phyloP scores from a whole-genome alignment of 176 grass and related monocot species.

The Elaeis guineensis region DNA sequence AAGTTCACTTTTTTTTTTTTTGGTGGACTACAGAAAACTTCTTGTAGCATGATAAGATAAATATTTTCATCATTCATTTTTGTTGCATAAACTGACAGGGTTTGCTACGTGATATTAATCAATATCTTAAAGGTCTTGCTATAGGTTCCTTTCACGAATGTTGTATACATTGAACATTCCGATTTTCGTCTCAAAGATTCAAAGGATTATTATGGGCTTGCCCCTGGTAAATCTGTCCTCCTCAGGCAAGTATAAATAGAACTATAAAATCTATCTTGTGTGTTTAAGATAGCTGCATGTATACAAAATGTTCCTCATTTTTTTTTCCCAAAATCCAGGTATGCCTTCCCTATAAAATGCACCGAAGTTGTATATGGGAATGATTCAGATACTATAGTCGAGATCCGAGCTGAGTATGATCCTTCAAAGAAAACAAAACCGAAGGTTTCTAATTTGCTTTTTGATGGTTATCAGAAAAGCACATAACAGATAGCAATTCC shows the following conservation, averaged over 20 bases:
- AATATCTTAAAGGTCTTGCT: constrained; percentile 29
- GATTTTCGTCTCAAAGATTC: constrained; percentile 95
- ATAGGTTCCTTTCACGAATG: constrained; percentile 25
- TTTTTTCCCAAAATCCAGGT: constrained; percentile 36
- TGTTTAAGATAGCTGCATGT: too few species aligned
- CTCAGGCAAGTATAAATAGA: constrained; percentile 42
- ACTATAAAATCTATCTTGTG: too few species aligned
- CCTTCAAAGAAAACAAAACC: constrained; percentile 83
- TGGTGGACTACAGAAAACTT: too few species aligned
- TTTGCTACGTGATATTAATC: constrained; percentile 19
- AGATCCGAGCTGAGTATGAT: constrained; percentile 91
- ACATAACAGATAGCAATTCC: neutral
- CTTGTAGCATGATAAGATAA: too few species aligned
- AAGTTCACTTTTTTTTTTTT: too few species aligned
- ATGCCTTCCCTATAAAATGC: constrained; percentile 96
- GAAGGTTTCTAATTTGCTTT: constrained; percentile 36
- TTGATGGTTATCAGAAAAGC: neutral
- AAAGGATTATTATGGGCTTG: constrained; percentile 90
- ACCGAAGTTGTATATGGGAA: constrained; percentile 77
- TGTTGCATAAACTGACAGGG: constrained; percentile 13
- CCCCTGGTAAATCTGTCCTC: constrained; percentile 82
- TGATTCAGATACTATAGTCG: constrained; percentile 46
- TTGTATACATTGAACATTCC: constrained; percentile 60
- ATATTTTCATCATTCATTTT: constrained; percentile 1
- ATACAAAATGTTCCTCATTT: neutral